phyloP scores from a whole-genome alignment of 768 basidiomycete genomes.

The Russula olivacea region DNA sequence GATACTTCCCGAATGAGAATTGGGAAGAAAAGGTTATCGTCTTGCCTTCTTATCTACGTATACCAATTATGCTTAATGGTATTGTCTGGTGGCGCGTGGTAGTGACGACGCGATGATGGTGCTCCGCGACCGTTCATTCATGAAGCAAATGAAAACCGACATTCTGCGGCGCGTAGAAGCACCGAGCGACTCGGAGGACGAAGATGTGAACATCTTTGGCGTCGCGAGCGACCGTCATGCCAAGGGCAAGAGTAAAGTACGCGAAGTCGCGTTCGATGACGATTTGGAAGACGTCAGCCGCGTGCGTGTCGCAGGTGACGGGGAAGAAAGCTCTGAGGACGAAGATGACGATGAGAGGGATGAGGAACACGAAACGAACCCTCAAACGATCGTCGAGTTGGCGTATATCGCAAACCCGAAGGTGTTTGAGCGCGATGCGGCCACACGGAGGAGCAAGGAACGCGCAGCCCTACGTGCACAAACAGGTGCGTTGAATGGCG shows the following conservation, averaged over 20 bases:
- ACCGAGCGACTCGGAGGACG: conserved; percentile 52
- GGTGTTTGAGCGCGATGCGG: conserved; percentile 70
- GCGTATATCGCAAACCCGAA: conserved; percentile 72
- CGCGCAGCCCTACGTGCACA: conserved; percentile 58
- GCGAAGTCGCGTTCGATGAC: conserved; percentile 45
- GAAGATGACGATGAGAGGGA: conserved; percentile 30
- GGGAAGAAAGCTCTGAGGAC: conserved; percentile 42
- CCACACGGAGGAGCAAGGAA: conserved; percentile 62
- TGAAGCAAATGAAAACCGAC: conserved; percentile 76
- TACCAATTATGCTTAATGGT: conserved; percentile 7
- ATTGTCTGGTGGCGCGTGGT: conserved; percentile 1
- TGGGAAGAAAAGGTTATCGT: conserved; percentile 51
- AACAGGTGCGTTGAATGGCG: conserved; percentile 46
- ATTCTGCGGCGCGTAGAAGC: conserved; percentile 73
- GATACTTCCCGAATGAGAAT: conserved; percentile 53
- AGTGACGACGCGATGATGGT: conserved; percentile 44
- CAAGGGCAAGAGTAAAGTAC: conserved; percentile 22
- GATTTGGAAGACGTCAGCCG: conserved; percentile 43
- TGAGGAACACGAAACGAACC: conserved; percentile 23
- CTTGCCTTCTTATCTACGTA: neutral
- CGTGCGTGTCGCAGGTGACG: conserved; percentile 55
- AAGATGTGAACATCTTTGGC: conserved; percentile 38
- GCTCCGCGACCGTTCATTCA: conserved; percentile 50
- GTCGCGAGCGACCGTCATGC: conserved; percentile 14
- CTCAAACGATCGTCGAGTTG: conserved; percentile 63